These are phyloP conservation scores for Colletotrichum magnum DNA, from an alignment of 2,329 filamentous ascomycete genomes.

Conservation along the genomic window DNA sequence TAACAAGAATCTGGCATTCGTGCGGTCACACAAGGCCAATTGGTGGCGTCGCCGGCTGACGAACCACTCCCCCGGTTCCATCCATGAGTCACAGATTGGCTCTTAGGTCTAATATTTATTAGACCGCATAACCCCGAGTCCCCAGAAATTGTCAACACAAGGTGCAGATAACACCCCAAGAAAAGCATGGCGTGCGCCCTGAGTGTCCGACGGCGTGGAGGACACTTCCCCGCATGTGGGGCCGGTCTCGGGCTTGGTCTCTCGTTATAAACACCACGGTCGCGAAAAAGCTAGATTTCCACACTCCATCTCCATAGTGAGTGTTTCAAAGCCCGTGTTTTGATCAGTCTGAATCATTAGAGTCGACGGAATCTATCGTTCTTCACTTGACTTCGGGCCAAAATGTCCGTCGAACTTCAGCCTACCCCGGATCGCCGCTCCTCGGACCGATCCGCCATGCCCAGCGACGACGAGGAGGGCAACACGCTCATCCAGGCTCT, in stretches of 20 bases:
- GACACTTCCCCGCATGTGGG: constrained; percentile 14
- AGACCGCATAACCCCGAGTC: constrained; percentile 12
- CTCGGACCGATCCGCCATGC: background rate
- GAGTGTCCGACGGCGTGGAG: background rate
- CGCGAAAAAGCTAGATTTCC: no score
- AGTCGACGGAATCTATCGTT: background rate
- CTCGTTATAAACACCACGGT: no score
- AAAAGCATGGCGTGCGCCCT: constrained; percentile 13
- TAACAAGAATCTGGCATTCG: no score
- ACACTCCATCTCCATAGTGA: no score
- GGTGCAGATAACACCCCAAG: background rate
- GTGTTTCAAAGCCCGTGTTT: no score
- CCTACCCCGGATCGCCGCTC: background rate
- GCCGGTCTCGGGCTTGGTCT: constrained; percentile 13
- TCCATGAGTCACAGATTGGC: constrained; percentile 5
- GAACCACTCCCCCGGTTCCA: background rate
- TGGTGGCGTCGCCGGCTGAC: no score
- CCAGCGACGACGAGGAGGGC: constrained; percentile 31
- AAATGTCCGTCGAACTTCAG: constrained; percentile 24
- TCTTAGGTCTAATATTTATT: constrained; percentile 23
- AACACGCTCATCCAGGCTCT: constrained; percentile 41
- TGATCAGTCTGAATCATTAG: no score
- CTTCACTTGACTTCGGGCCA: background rate
- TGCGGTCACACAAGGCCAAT: no score
- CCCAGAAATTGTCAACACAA: background rate